Conservation (phyloP, 345 rosid genomes). For the Arabis alpina region DNA sequence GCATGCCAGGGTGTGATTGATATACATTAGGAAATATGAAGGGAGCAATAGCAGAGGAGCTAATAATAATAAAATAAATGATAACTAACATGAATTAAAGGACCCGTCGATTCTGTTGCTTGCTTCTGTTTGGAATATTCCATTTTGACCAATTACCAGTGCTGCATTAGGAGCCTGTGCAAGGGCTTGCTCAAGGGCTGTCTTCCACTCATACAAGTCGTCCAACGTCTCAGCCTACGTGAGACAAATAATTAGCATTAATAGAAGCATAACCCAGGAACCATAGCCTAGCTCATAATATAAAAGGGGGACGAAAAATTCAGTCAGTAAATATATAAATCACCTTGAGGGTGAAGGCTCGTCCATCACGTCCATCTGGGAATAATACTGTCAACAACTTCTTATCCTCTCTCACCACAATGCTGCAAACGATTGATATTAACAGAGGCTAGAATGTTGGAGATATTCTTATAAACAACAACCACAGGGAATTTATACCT, state of each 20-base stretch:
- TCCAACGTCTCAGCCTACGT: slow-evolving; percentile 88
- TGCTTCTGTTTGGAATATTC: slow-evolving; percentile 81
- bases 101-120: slow-evolving; percentile 78
- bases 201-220: slow-evolving; percentile 92
- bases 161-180: slow-evolving; percentile 98
- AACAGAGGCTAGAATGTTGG: slow-evolving; percentile 34
- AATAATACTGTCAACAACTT: slow-evolving; percentile 90
- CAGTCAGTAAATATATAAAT: slow-evolving; percentile 28
- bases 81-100: slow-evolving; percentile 78
- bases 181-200: slow-evolving; percentile 87
- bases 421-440: slow-evolving; percentile 57
- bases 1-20: slow-evolving; percentile 24
- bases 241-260: slow-evolving; percentile 28
- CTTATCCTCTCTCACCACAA: slow-evolving; percentile 95
- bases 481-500: slow-evolving; percentile 54
- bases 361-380: slow-evolving; percentile 99
- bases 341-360: slow-evolving; percentile 99
- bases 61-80: slow-evolving; percentile 2
- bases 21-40: slow-evolving; percentile 9
- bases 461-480: slow-evolving; percentile 27
- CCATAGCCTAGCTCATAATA: not conserved
- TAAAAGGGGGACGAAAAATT: slow-evolving; percentile 10
- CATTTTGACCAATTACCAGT: slow-evolving; percentile 88
- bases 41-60: slow-evolving; percentile 10
- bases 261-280: slow-evolving; percentile 19